phyloP scores from a whole-genome alignment of 2,329 filamentous ascomycete genomes.

The Fusarium sp. region DNA sequence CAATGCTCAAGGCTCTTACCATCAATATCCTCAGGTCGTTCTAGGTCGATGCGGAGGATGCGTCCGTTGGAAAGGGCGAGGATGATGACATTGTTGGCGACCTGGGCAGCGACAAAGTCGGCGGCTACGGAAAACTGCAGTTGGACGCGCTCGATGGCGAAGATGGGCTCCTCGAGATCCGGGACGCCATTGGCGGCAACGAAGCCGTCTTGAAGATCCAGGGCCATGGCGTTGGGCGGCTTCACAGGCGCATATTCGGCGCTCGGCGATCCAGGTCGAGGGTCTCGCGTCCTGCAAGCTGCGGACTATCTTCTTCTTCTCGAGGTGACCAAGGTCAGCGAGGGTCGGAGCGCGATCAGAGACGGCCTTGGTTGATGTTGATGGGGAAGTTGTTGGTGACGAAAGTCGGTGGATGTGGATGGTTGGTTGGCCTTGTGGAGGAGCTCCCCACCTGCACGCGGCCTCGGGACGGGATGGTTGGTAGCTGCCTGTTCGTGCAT shows the following conservation, averaged over 20 bases:
- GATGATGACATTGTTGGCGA: conserved; percentile 96
- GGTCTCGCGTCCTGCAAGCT: conserved; percentile 4
- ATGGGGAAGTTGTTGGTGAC: conserved; percentile 19
- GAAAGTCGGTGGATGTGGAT: conserved; percentile 23
- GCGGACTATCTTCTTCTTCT: neutral
- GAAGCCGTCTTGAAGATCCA: conserved; percentile 70
- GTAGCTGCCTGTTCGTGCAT: conserved; percentile 21
- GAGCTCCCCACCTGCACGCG: conserved; percentile 26
- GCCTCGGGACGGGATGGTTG: neutral
- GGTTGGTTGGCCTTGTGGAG: conserved; percentile 6
- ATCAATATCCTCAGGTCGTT: conserved; percentile 95
- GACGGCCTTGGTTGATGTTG: conserved; percentile 19
- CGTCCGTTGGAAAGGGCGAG: conserved; percentile 91
- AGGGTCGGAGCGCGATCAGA: neutral
- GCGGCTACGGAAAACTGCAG: conserved; percentile 94
- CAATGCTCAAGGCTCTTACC: conserved; percentile 57
- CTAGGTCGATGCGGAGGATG: conserved; percentile 92
- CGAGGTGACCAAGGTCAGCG: neutral
- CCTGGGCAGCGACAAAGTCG: conserved; percentile 95
- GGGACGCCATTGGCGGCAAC: conserved; percentile 70
- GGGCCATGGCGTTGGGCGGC: conserved; percentile 46
- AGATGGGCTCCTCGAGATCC: conserved; percentile 79
- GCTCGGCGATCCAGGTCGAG: neutral
- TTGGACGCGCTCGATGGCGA: conserved; percentile 92
- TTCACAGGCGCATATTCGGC: conserved; percentile 39